These are phyloP conservation scores for Catharanthus roseus DNA, from an alignment of 257 asterid genomes.

Conservation along the genomic window DNA sequence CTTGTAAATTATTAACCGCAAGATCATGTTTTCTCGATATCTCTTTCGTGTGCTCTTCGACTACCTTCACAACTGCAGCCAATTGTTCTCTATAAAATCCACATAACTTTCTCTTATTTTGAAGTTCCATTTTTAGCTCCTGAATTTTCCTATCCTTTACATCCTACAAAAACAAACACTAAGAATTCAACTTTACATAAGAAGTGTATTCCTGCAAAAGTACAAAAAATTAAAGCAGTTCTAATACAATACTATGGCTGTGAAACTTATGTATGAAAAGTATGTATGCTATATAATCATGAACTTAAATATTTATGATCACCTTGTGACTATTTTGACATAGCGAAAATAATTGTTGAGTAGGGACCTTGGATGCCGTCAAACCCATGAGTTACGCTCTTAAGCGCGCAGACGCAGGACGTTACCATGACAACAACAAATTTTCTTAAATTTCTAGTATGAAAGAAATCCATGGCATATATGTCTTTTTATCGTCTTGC, in stretches of 20 bases:
- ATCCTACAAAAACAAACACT: not conserved
- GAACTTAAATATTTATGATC: too few relatives aligned
- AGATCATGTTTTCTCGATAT: not conserved
- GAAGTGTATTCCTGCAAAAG: not conserved
- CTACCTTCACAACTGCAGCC: slow-evolving; percentile 8
- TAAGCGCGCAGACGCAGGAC: too few relatives aligned
- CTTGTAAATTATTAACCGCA: not conserved
- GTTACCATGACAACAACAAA: too few relatives aligned
- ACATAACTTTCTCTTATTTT: slow-evolving; percentile 7
- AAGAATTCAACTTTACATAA: not conserved
- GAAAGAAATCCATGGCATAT: not conserved
- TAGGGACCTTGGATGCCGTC: too few relatives aligned
- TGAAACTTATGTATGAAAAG: too few relatives aligned
- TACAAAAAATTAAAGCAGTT: not conserved
- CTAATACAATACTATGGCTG: not conserved
- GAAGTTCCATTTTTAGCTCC: slow-evolving; percentile 1
- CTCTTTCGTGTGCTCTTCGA: slow-evolving; percentile 5
- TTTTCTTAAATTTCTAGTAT: too few relatives aligned
- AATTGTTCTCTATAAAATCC: slow-evolving; percentile 3
- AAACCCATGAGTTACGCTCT: too few relatives aligned
- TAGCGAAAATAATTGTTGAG: too few relatives aligned
- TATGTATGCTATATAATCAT: too few relatives aligned
- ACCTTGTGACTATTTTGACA: too few relatives aligned
- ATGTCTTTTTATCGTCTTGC: not conserved
- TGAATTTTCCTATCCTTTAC: slow-evolving; percentile 7